Base-by-base conservation (phyloP, 129 eudicot species). In the Gnaphalium uliginosum region DNA sequence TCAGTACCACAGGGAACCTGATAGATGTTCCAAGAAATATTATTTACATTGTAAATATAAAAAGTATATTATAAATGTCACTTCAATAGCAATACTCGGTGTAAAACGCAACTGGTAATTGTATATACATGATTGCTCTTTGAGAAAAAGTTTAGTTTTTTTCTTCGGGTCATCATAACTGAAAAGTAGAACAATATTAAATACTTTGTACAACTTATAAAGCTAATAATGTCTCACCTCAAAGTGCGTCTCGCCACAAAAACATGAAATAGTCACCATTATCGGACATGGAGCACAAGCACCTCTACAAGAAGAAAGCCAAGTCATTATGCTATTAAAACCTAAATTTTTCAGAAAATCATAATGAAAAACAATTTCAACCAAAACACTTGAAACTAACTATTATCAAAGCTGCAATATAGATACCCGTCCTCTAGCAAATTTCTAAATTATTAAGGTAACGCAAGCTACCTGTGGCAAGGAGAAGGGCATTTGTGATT, bases 1-100 rank as follows among this genome's bases (percentile, higher is more conserved):
- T 93, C 97, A 15, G 98, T 89, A 81, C 98, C 98, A 84, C 98
- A 93, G 18, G 97, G 97, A 78, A 93, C 97, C 98, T 93, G 83
- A 76, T 64, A 69, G 64, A 75, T 75, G 18, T 66, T 73, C 25
- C 68, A 59, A 71, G 58, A 78, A 30, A 59, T 8, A 37, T 22
- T 15, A 11, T 66, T 81, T 25, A 82, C 51, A 57, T 67, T 8
- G 11, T 30, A 43, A 11, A 23, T n/a, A 51, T 43, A 68, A 26
- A 69, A 43, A 18, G 24, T 33, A 48, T 17, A 39, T 8, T 30
- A 69, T 3, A 53, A 15, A 35, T 24, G 48, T 27, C 63, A 62
- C 43, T 72, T 14, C 19, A 22, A 75, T 15, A 18, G 23, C 29
- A 67, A 58, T 66, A 46, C 35, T 66, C 2, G 72, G 60, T 41